A percentile compares a stretch with the other conserved stretches of the same genome.
Evolutionary conservation across 1,139 yeast genomes (phyloP).

Genomic region (Taiozyma sp.): DNA sequence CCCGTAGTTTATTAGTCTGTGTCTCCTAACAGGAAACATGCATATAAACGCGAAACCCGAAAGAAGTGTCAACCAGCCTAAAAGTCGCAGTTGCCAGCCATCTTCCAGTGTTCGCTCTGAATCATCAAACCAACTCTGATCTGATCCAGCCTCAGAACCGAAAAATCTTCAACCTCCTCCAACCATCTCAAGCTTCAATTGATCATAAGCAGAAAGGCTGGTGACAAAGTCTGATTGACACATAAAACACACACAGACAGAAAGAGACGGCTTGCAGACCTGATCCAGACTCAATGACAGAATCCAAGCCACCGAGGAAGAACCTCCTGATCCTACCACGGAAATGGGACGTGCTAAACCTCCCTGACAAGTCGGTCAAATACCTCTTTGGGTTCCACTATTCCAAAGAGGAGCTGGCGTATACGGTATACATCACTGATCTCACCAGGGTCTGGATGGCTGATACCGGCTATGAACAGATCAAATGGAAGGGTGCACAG

Average conservation of each 20-base stretch:
- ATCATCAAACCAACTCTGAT: neutral
- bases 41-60: neutral
- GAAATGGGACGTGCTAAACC: constrained; percentile 15
- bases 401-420: constrained; percentile 5
- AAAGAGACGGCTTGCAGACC: neutral
- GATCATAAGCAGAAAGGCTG: neutral
- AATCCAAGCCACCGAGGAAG: neutral
- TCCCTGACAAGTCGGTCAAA: constrained; percentile 3
- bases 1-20: neutral
- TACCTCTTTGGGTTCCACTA: constrained; percentile 18
- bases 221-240: neutral
- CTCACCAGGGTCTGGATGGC: constrained; percentile 20
- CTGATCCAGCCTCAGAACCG: neutral
- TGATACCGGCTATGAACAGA: constrained; percentile 13
- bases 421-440: constrained; percentile 20
- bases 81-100: neutral
- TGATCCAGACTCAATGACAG: neutral
- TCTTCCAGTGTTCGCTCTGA: neutral
- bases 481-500: constrained; percentile 14
- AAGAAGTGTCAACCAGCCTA: neutral
- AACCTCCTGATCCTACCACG: constrained; percentile 14
- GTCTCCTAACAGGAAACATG: neutral
- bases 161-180: neutral
- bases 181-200: neutral
- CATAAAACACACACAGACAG: neutral